phyloP scores from a whole-genome alignment of 2,329 filamentous ascomycete genomes.

The Aspergillus tanneri region DNA sequence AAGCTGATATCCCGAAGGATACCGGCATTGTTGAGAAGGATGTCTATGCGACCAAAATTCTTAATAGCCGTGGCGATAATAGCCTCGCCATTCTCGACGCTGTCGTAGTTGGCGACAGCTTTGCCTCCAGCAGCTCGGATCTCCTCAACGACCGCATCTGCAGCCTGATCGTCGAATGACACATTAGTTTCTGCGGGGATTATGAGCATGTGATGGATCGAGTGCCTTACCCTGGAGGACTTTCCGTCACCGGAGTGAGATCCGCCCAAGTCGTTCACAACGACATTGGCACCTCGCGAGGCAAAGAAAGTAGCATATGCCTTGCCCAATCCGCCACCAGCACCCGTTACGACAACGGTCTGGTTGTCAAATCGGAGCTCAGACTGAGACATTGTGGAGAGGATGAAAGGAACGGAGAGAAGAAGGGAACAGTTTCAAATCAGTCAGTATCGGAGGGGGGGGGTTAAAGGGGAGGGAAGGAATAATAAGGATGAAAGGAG shows the following conservation, averaged over 20 bases:
- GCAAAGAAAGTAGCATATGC: slow-evolving; percentile 87
- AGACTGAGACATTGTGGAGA: slow-evolving; percentile 60
- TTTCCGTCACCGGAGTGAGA: slow-evolving; percentile 91
- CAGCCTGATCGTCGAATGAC: slow-evolving; percentile 56
- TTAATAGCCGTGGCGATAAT: slow-evolving; percentile 71
- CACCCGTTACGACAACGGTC: slow-evolving; percentile 84
- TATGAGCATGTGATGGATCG: not conserved
- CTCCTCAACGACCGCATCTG: slow-evolving; percentile 50
- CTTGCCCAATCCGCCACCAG: slow-evolving; percentile 77
- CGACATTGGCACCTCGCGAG: slow-evolving; percentile 85
- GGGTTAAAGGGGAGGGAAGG: slow-evolving; percentile 18
- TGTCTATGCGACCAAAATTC: slow-evolving; percentile 69
- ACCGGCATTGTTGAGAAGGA: slow-evolving; percentile 97
- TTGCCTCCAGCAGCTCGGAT: slow-evolving; percentile 82
- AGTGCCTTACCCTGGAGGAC: slow-evolving; percentile 68
- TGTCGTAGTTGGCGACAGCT: slow-evolving; percentile 95
- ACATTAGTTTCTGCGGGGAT: slow-evolving; percentile 63
- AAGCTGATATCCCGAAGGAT: slow-evolving; percentile 94
- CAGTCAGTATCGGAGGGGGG: slow-evolving; percentile 1
- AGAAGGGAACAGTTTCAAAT: slow-evolving; percentile 3
- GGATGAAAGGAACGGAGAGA: slow-evolving; percentile 15
- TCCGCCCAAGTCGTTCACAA: slow-evolving; percentile 93
- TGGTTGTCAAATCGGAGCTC: slow-evolving; percentile 83
- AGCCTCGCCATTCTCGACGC: slow-evolving; percentile 76
- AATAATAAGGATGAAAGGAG: slow-evolving; percentile 7